Evolutionary conservation across 2,329 filamentous ascomycete genomes (phyloP).

Genomic region (Blastomyces silverae): DNA sequence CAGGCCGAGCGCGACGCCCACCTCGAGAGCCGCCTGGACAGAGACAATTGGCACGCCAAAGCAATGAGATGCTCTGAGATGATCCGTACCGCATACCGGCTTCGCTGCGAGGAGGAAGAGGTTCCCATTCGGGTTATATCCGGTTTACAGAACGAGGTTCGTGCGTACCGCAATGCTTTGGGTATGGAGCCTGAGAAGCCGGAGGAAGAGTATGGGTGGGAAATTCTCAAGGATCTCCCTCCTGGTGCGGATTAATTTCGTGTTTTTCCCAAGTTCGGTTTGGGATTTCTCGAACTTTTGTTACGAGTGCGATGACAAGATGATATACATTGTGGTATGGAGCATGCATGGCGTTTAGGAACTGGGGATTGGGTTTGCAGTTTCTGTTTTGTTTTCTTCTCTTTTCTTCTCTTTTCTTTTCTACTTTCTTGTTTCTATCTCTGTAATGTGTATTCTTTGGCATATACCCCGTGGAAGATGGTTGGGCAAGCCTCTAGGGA

Average conservation of each 20-base stretch:
- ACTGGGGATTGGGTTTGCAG: background rate
- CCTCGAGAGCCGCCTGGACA: slow-evolving; percentile 44
- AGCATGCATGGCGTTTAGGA: slow-evolving; percentile 8
- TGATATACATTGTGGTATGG: background rate
- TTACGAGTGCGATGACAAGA: slow-evolving; percentile 9
- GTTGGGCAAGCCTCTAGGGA: background rate
- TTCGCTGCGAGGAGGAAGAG: slow-evolving; percentile 46
- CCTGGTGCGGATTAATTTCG: slow-evolving; percentile 17
- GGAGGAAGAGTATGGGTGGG: slow-evolving; percentile 46
- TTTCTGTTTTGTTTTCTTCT: background rate
- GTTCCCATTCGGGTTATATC: slow-evolving; percentile 40
- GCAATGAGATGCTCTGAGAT: slow-evolving; percentile 45
- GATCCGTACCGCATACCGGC: slow-evolving; percentile 43
- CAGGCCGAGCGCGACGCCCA: slow-evolving; percentile 47
- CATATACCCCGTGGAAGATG: slow-evolving; percentile 2
- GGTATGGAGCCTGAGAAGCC: slow-evolving; percentile 45
- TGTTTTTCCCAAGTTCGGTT: too few species aligned
- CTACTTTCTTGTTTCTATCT: background rate
- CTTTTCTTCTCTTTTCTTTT: too few species aligned
- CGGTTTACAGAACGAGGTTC: slow-evolving; percentile 46
- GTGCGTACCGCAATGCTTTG: slow-evolving; percentile 43
- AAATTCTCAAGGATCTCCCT: slow-evolving; percentile 39
- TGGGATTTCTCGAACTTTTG: background rate
- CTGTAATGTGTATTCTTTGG: background rate
- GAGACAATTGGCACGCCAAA: slow-evolving; percentile 45